Evolutionary conservation across 2,329 filamentous ascomycete genomes (phyloP).

Genomic region (Trichoderma simmonsii): DNA sequence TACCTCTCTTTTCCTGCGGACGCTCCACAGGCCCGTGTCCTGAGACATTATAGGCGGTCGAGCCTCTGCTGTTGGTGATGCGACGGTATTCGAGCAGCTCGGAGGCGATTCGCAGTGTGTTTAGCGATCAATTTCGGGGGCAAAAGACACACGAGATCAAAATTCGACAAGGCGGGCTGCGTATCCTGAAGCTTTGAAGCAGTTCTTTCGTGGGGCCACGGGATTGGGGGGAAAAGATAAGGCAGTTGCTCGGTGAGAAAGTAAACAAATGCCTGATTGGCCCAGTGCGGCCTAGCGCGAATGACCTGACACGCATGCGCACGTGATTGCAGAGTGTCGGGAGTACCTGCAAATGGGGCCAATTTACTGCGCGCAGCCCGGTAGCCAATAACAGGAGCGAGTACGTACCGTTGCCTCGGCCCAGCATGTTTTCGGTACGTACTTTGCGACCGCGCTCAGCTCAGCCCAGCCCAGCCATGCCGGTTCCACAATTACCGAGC

Average conservation of each 20-base stretch:
- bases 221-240: conserved; percentile 5
- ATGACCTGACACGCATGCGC: not conserved
- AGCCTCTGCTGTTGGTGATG: not conserved
- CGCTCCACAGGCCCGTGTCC: conserved; percentile 84
- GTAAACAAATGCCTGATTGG: conserved; percentile 44
- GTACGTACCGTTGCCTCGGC: conserved; percentile 14
- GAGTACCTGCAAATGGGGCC: not conserved
- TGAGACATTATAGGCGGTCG: conserved; percentile 68
- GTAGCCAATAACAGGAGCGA: not conserved
- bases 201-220: conserved; percentile 6
- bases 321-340: not conserved
- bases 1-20: conserved; percentile 89
- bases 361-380: not conserved
- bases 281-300: not conserved
- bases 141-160: not conserved
- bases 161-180: conserved; percentile 15
- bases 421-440: not conserved
- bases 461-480: not conserved
- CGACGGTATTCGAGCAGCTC: not conserved
- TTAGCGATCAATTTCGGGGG: not conserved
- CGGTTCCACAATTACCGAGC: conserved; percentile 21
- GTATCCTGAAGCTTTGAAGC: not conserved
- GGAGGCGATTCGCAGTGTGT: not conserved
- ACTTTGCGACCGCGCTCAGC: conserved; percentile 5
- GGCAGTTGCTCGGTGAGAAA: conserved; percentile 39